These are phyloP conservation scores for Colletotrichum sp. DNA, from an alignment of 2,329 filamentous ascomycete species.

Conservation along the genomic window DNA sequence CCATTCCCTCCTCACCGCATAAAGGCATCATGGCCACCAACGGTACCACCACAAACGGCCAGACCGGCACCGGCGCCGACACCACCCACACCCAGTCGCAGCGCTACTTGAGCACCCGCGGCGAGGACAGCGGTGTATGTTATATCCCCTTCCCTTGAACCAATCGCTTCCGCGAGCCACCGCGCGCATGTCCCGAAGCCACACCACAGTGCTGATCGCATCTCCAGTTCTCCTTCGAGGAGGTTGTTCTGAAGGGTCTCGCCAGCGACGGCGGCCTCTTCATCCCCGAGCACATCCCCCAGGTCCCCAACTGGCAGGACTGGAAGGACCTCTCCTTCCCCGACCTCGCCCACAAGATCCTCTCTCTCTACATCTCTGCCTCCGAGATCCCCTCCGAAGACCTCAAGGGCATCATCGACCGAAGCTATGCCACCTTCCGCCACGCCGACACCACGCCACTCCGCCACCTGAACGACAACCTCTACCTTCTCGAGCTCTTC, in stretches of 20 bases:
- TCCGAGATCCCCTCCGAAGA: constrained; percentile 82
- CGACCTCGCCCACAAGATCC: constrained; percentile 82
- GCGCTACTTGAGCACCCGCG: constrained; percentile 55
- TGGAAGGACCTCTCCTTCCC: constrained; percentile 83
- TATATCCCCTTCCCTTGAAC: not conserved
- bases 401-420: constrained; percentile 80
- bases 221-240: constrained; percentile 81
- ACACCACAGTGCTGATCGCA: constrained; percentile 4
- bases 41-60: constrained; percentile 36
- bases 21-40: constrained; percentile 44
- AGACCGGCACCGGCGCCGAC: constrained; percentile 14
- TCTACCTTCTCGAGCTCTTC: constrained; percentile 92
- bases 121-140: constrained; percentile 53
- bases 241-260: constrained; percentile 87
- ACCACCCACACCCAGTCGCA: constrained; percentile 48
- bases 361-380: constrained; percentile 85
- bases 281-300: constrained; percentile 82
- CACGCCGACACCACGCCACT: constrained; percentile 78
- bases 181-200: not conserved
- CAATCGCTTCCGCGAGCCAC: not conserved
- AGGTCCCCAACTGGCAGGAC: constrained; percentile 65
- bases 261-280: constrained; percentile 88
- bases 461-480: constrained; percentile 75
- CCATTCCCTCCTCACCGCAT: not conserved
- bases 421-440: constrained; percentile 90